Conservation (phyloP, 1,284 basidiomycete genomes). For the Boletus semigastroideus region DNA sequence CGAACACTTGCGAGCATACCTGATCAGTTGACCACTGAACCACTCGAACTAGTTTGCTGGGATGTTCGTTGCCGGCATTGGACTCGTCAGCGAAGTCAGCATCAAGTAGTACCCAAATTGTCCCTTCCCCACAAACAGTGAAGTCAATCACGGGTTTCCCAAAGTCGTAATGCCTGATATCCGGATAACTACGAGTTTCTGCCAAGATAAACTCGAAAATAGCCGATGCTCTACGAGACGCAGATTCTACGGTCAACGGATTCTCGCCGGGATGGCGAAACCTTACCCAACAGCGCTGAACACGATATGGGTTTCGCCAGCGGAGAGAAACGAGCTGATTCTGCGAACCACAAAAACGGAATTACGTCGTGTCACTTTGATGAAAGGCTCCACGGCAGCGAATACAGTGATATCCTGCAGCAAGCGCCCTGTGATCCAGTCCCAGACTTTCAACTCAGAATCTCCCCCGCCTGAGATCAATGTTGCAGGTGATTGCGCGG, state of each 20-base stretch:
- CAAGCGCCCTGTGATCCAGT: slow-evolving; percentile 66
- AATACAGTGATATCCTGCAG: slow-evolving; percentile 55
- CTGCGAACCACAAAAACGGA: slow-evolving; percentile 36
- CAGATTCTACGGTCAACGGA: background rate
- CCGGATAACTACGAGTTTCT: slow-evolving; percentile 23
- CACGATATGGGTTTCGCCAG: slow-evolving; percentile 43
- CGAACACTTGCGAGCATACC: slow-evolving; percentile 9
- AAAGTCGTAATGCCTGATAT: slow-evolving; percentile 49
- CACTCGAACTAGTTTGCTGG: slow-evolving; percentile 13
- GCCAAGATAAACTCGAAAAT: slow-evolving; percentile 54
- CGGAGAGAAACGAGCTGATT: slow-evolving; percentile 25
- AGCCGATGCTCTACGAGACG: slow-evolving; percentile 57
- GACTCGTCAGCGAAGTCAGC: slow-evolving; percentile 34
- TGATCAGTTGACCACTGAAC: slow-evolving; percentile 21
- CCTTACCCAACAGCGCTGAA: slow-evolving; percentile 71
- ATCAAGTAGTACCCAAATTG: slow-evolving; percentile 54
- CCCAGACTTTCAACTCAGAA: slow-evolving; percentile 73
- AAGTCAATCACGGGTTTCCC: slow-evolving; percentile 62
- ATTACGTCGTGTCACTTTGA: slow-evolving; percentile 46
- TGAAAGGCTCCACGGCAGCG: slow-evolving; percentile 57
- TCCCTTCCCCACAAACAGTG: slow-evolving; percentile 37
- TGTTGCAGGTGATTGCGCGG: slow-evolving; percentile 43
- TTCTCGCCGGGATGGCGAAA: background rate
- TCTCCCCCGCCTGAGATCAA: slow-evolving; percentile 91
- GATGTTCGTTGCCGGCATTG: slow-evolving; percentile 38